These are phyloP conservation scores for Starmerella geochares DNA, from an alignment of 805 yeast species.

Conservation along the genomic window DNA sequence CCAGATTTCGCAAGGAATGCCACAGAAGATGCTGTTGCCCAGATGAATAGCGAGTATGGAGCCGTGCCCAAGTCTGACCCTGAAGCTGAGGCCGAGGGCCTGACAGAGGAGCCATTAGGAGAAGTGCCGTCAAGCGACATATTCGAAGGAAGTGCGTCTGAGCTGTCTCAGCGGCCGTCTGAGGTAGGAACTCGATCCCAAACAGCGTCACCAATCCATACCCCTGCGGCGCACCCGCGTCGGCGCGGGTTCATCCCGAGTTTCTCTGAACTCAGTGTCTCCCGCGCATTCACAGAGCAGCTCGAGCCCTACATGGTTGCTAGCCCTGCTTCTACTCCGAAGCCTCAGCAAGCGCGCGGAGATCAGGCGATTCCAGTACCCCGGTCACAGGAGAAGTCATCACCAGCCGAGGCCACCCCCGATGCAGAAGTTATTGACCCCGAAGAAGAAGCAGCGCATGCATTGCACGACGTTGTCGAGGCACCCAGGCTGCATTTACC, in stretches of 20 bases:
- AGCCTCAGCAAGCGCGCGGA: not conserved
- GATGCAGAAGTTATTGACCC: conserved; percentile 9
- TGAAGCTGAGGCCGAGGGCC: not conserved
- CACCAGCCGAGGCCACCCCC: not conserved
- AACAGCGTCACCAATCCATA: not conserved
- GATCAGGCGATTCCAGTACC: conserved; percentile 1
- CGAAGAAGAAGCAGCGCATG: conserved; percentile 10
- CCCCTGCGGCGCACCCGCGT: not conserved
- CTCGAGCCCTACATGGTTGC: conserved; percentile 19
- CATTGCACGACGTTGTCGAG: conserved; percentile 6
- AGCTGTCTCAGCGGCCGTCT: not conserved
- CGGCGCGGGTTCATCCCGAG: conserved; percentile 22
- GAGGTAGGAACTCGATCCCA: not conserved
- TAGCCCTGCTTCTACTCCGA: conserved; percentile 16
- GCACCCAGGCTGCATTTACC: not conserved
- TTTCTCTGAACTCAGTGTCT: conserved; percentile 15
- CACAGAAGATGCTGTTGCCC: not conserved
- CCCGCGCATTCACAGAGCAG: conserved; percentile 20
- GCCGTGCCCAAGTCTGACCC: not conserved
- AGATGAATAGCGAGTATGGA: not conserved
- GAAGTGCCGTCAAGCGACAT: conserved; percentile 7
- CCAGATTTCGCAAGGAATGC: conserved; percentile 3
- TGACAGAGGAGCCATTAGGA: not conserved
- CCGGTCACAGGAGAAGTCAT: not conserved
- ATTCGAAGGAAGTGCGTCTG: conserved; percentile 1